A percentile compares a stretch with the other conserved stretches of the same genome.
Conservation (phyloP, 129 eudicot genomes). For the Chrysanthemum makinoi region DNA sequence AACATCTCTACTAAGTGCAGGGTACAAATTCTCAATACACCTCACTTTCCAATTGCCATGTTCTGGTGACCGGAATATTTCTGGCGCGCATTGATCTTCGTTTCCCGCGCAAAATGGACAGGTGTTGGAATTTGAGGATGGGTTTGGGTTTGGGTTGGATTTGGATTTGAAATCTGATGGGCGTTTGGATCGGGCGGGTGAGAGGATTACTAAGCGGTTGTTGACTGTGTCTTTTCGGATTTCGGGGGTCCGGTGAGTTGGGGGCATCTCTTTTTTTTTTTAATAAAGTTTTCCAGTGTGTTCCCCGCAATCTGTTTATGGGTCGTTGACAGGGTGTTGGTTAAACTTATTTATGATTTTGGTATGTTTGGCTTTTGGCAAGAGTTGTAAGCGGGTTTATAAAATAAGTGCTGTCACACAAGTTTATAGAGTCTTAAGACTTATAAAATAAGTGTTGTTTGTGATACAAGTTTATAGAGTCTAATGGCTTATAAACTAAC, state of each 20-base stretch:
- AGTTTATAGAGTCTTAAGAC: too few species aligned
- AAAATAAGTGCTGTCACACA: too few species aligned
- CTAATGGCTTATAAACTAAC: too few species aligned
- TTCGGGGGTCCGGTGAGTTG: slow-evolving; percentile 45
- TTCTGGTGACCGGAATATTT: slow-evolving; percentile 69
- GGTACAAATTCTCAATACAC: slow-evolving; percentile 81
- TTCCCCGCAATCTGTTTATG: too few species aligned
- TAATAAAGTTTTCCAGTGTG: too few species aligned
- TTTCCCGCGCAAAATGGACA: slow-evolving; percentile 92
- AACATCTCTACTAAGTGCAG: slow-evolving; percentile 68
- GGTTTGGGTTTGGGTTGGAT: slow-evolving; percentile 46
- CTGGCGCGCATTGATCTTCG: slow-evolving; percentile 94
- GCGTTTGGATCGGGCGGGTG: slow-evolving; percentile 89
- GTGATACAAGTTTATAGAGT: too few species aligned
- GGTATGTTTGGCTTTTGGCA: too few species aligned
- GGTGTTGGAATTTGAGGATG: slow-evolving; percentile 29
- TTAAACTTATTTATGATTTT: too few species aligned
- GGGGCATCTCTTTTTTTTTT: too few species aligned
- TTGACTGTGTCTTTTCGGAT: slow-evolving; percentile 69
- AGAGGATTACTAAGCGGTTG: slow-evolving; percentile 76
- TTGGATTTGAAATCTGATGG: slow-evolving; percentile 92
- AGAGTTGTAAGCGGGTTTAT: too few species aligned
- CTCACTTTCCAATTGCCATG: slow-evolving; percentile 60
- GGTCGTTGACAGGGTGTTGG: too few species aligned
- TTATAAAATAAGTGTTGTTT: too few species aligned